Conservation (phyloP, 1,284 basidiomycete genomes). For the Trichosporon faecale region DNA sequence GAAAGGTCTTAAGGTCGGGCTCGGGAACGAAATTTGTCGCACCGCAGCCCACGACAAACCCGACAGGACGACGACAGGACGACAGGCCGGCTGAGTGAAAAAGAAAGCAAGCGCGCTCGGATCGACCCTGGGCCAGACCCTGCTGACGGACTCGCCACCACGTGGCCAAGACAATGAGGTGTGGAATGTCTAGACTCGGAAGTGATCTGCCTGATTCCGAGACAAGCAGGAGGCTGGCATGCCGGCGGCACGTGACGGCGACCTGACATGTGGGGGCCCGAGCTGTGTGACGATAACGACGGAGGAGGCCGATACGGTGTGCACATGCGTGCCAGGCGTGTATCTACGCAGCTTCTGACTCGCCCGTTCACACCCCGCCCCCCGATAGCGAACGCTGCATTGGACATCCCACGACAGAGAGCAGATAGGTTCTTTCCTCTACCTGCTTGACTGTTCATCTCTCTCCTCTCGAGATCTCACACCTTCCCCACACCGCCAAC, state of each 20-base stretch:
- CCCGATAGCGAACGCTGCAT: not conserved
- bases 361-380: not conserved
- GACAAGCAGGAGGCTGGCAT: not conserved
- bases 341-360: not conserved
- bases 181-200: not conserved
- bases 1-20: not conserved
- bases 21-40: not conserved
- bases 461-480: not conserved
- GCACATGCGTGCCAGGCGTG: not conserved
- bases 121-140: not conserved
- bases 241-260: not conserved
- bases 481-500: not conserved
- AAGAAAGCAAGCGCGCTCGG: not conserved
- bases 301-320: constrained; percentile 2
- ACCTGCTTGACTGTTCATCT: not conserved
- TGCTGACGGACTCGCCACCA: not conserved
- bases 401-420: not conserved
- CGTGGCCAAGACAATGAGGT: not conserved
- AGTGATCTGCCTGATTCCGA: not conserved
- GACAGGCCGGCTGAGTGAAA: not conserved
- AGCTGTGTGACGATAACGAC: not conserved
- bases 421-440: not conserved
- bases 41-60: not conserved
- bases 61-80: not conserved
- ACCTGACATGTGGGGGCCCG: constrained; percentile 6